Conservation (phyloP, 805 yeast species). For the Candida gorgasii region DNA sequence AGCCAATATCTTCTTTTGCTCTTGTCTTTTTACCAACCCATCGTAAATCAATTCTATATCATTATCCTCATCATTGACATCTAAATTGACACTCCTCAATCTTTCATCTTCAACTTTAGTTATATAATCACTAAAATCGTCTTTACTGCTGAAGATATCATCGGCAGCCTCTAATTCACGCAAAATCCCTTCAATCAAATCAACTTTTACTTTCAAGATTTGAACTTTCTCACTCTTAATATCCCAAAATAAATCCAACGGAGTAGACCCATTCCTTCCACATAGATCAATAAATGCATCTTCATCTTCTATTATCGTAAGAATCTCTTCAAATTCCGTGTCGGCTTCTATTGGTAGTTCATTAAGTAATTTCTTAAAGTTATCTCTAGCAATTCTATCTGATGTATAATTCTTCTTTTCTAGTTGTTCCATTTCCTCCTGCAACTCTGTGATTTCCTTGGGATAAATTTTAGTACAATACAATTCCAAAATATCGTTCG, state of each 20-base stretch:
- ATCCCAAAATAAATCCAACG: slow-evolving; percentile 78
- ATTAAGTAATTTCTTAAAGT: slow-evolving; percentile 49
- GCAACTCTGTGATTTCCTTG: slow-evolving; percentile 20
- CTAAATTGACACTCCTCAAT: slow-evolving; percentile 23
- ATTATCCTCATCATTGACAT: slow-evolving; percentile 17
- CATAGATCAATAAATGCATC: slow-evolving; percentile 58
- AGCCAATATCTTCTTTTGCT: slow-evolving; percentile 16
- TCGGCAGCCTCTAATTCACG: slow-evolving; percentile 13
- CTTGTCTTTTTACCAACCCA: slow-evolving; percentile 25
- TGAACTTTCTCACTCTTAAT: slow-evolving; percentile 61
- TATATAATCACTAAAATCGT: slow-evolving; percentile 11
- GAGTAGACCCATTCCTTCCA: slow-evolving; percentile 77
- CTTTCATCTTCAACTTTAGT: slow-evolving; percentile 29
- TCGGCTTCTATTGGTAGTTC: slow-evolving; percentile 48
- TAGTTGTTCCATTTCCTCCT: slow-evolving; percentile 20
- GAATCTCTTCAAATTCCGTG: slow-evolving; percentile 59
- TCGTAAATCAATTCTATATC: slow-evolving; percentile 32
- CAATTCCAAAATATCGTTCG: slow-evolving; percentile 59
- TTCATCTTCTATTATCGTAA: slow-evolving; percentile 52
- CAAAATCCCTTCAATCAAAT: slow-evolving; percentile 54
- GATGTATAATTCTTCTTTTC: slow-evolving; percentile 47
- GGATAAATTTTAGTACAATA: slow-evolving; percentile 45
- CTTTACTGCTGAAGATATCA: slow-evolving; percentile 17
- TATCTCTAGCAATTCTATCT: slow-evolving; percentile 69
- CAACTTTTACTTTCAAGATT: slow-evolving; percentile 56